Conservation (phyloP, 139 green algal species). For the Astrephomene gubernaculifera region DNA sequence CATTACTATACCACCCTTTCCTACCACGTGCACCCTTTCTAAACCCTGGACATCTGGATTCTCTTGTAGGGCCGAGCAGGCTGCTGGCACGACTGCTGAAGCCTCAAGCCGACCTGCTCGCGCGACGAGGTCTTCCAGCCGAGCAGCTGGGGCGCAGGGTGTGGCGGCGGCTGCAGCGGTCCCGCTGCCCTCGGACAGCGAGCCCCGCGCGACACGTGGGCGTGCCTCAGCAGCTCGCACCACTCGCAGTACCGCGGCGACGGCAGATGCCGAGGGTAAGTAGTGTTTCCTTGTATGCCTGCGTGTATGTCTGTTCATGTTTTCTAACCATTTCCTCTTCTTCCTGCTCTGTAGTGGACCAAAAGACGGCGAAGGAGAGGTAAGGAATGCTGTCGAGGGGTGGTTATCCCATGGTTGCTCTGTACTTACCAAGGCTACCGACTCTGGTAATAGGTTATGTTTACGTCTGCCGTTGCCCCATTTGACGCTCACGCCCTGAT, state of each 20-base stretch:
- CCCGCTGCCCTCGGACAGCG: constrained; percentile 32
- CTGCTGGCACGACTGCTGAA: neutral
- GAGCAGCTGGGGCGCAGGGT: neutral
- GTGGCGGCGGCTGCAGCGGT: neutral
- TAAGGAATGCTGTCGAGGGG: neutral
- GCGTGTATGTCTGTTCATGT: too few species aligned
- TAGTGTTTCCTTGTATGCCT: too few species aligned
- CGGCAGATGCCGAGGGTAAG: neutral
- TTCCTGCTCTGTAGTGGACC: neutral
- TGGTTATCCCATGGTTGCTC: neutral
- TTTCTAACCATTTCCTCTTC: too few species aligned
- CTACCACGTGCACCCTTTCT: too few species aligned
- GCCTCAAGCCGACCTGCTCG: neutral
- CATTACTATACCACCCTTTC: neutral
- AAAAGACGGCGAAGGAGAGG: constrained; percentile 8
- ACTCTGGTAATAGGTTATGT: too few species aligned
- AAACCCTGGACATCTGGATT: too few species aligned
- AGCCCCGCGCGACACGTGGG: constrained; percentile 1
- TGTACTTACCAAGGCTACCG: too few species aligned
- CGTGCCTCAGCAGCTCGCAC: neutral
- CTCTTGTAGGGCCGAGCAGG: constrained; percentile 3
- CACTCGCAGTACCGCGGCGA: neutral
- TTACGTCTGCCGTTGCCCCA: too few species aligned
- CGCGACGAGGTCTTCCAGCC: neutral
- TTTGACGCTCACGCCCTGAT: neutral